Percentiles rank a stretch among this genome's conserved stretches.
Evolutionary conservation across 148 eudicot species (phyloP).

Genomic region (Simmondsia chinensis): DNA sequence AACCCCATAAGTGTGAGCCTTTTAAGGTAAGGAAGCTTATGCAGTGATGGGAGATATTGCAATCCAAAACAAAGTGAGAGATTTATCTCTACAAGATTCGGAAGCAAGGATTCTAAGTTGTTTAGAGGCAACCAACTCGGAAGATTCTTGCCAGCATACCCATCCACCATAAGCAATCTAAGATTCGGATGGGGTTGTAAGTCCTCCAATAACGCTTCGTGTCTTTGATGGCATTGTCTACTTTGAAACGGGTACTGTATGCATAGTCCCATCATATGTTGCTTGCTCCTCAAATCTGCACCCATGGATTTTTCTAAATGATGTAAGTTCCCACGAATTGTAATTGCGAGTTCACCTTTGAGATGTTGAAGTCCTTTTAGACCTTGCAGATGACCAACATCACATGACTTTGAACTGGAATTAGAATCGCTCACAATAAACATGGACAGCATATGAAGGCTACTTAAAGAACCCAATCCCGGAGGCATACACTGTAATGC

Average conservation of each 20-base stretch:
- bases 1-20: not conserved
- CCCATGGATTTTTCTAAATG: not conserved
- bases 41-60: constrained; percentile 4
- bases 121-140: constrained; percentile 13
- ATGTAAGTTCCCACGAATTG: not conserved
- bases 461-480: constrained; percentile 10
- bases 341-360: not conserved
- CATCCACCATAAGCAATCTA: not conserved
- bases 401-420: not conserved
- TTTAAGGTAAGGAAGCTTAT: constrained; percentile 6
- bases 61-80: not conserved
- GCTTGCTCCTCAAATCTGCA: not conserved
- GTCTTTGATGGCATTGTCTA: no score
- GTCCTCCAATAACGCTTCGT: constrained; percentile 4
- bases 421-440: not conserved
- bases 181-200: constrained; percentile 14
- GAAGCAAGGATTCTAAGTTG: constrained; percentile 2
- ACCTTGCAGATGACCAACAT: not conserved
- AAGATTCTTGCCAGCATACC: not conserved
- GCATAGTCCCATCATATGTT: not conserved
- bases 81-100: constrained; percentile 7
- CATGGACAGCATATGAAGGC: not conserved
- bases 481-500: constrained; percentile 9
- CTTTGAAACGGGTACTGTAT: not conserved
- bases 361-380: not conserved